These are phyloP conservation scores for Diplodia sapinea DNA, from an alignment of 2,329 filamentous ascomycete genomes.

Conservation along the genomic window DNA sequence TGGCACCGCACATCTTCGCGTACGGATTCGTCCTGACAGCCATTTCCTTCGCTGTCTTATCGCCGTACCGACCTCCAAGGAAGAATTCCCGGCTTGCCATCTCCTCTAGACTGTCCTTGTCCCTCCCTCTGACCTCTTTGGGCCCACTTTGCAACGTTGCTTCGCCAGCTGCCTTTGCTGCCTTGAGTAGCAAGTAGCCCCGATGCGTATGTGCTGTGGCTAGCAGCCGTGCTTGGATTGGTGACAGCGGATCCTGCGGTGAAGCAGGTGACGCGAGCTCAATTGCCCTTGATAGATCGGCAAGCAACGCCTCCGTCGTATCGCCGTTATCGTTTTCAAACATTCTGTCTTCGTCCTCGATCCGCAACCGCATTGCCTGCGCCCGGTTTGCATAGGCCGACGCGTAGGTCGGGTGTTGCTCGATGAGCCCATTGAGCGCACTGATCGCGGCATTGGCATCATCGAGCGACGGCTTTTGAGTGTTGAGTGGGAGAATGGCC, in stretches of 20 bases:
- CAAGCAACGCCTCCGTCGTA: slow-evolving; percentile 52
- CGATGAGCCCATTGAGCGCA: slow-evolving; percentile 62
- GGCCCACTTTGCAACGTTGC: slow-evolving; percentile 35
- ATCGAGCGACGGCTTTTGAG: slow-evolving; percentile 35
- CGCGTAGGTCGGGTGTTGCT: slow-evolving; percentile 68
- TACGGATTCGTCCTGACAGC: slow-evolving; percentile 67
- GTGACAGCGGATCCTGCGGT: slow-evolving; percentile 57
- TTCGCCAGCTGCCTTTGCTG: slow-evolving; percentile 40
- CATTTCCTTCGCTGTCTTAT: slow-evolving; percentile 62
- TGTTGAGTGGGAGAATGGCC: slow-evolving; percentile 53
- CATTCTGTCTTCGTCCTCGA: slow-evolving; percentile 59
- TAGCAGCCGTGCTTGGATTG: slow-evolving; percentile 68
- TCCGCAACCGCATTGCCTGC: slow-evolving; percentile 67
- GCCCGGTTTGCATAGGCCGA: slow-evolving; percentile 77
- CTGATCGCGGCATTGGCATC: slow-evolving; percentile 35
- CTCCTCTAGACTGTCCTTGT: slow-evolving; percentile 57
- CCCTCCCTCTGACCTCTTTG: slow-evolving; percentile 42
- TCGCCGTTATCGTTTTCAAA: slow-evolving; percentile 39
- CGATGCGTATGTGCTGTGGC: slow-evolving; percentile 75
- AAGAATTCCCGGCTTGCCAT: slow-evolving; percentile 62
- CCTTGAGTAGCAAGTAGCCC: slow-evolving; percentile 53
- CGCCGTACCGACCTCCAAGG: slow-evolving; percentile 61
- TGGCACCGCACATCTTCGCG: slow-evolving; percentile 66
- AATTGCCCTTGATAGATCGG: slow-evolving; percentile 57
- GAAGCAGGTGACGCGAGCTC: slow-evolving; percentile 30